Conservation (phyloP, 257 asterid species). For the Nicotiana benthamiana region DNA sequence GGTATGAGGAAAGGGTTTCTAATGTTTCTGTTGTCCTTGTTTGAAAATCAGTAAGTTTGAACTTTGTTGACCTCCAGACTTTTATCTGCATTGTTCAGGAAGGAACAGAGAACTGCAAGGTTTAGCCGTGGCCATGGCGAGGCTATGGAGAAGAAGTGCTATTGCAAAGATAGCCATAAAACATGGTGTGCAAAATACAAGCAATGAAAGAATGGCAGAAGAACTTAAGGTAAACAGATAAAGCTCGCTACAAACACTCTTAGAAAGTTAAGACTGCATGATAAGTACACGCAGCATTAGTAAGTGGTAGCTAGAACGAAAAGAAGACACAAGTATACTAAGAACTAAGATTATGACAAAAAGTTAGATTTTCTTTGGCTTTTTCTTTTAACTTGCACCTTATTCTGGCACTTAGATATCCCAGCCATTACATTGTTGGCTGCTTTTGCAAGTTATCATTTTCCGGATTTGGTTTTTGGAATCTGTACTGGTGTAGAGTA, state of each 20-base stretch:
- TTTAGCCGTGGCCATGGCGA: constrained; percentile 80
- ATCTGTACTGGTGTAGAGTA: neutral
- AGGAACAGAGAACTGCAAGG: constrained; percentile 85
- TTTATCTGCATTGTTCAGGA: constrained; percentile 31
- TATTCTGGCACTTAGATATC: neutral
- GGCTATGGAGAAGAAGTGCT: constrained; percentile 77
- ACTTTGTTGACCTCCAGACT: neutral
- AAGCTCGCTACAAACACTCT: neutral
- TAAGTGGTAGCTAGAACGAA: neutral
- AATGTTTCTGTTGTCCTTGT: neutral
- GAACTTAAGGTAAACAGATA: constrained; percentile 66
- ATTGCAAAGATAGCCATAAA: constrained; percentile 84
- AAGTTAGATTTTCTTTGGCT: neutral
- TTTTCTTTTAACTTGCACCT: neutral
- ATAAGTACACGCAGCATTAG: neutral
- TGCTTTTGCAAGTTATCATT: neutral
- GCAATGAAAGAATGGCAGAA: constrained; percentile 87
- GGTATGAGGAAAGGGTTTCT: constrained; percentile 32
- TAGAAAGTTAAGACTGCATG: neutral
- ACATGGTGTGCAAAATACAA: constrained; percentile 77
- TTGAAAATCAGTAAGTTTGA: neutral
- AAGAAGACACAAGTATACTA: neutral
- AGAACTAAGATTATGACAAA: neutral
- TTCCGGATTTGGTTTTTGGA: neutral
- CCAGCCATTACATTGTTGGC: neutral